phyloP scores from a whole-genome alignment of 768 basidiomycete genomes.

The Auricularia sp. region DNA sequence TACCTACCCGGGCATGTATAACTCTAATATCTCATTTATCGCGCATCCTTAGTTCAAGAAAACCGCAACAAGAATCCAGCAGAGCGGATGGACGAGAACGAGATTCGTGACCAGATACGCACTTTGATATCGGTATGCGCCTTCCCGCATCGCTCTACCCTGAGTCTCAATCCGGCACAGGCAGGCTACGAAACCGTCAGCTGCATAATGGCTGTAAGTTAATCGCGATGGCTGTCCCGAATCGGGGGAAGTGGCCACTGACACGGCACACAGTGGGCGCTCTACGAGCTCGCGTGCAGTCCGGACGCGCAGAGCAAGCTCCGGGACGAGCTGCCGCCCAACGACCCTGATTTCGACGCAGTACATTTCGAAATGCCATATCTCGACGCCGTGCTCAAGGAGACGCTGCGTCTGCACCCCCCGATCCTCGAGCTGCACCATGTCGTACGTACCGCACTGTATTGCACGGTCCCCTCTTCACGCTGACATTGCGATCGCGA shows the following conservation, averaged over 20 bases:
- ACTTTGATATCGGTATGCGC: slow-evolving; percentile 5
- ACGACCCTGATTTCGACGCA: slow-evolving; percentile 42
- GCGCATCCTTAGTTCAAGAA: neutral
- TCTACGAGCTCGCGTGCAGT: slow-evolving; percentile 50
- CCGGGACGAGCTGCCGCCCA: slow-evolving; percentile 39
- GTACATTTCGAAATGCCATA: slow-evolving; percentile 39
- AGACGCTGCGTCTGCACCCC: slow-evolving; percentile 52
- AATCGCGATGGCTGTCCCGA: neutral
- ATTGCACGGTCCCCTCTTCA: neutral
- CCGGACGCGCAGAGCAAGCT: slow-evolving; percentile 43
- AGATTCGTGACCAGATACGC: slow-evolving; percentile 9
- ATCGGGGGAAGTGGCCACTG: neutral
- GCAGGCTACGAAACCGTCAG: slow-evolving; percentile 34
- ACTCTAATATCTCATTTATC: neutral
- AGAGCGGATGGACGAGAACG: slow-evolving; percentile 6
- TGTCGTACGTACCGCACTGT: slow-evolving; percentile 23
- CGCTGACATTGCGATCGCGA: neutral
- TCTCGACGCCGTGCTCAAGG: slow-evolving; percentile 51
- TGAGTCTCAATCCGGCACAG: neutral
- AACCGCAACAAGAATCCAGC: neutral
- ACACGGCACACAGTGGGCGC: slow-evolving; percentile 39
- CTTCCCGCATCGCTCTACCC: neutral
- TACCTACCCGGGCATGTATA: slow-evolving; percentile 1
- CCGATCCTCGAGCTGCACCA: slow-evolving; percentile 59
- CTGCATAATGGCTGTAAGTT: slow-evolving; percentile 18